Evolutionary conservation across 2,329 filamentous ascomycete species (phyloP).

Genomic region (Amesomyces nigricolor): DNA sequence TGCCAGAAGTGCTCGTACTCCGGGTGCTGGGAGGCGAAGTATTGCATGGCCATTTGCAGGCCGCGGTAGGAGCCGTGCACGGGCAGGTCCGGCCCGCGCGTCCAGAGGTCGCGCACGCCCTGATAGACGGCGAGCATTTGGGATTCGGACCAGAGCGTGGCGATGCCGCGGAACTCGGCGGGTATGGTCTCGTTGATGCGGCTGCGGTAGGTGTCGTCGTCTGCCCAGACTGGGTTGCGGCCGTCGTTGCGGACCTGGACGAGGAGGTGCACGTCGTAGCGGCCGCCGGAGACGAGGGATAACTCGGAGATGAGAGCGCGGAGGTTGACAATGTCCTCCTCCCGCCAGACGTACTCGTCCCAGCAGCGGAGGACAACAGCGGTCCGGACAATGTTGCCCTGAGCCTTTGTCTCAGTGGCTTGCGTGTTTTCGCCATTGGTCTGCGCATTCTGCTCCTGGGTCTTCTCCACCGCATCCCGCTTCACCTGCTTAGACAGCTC

Average conservation of each 20-base stretch:
- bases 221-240: slow-evolving; percentile 70
- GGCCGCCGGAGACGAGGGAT: slow-evolving; percentile 71
- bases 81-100: slow-evolving; percentile 59
- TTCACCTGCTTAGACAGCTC: slow-evolving; percentile 25
- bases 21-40: slow-evolving; percentile 81
- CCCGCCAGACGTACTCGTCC: slow-evolving; percentile 71
- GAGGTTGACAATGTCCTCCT: slow-evolving; percentile 75
- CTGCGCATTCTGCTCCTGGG: neutral
- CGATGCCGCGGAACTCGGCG: slow-evolving; percentile 80
- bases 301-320: slow-evolving; percentile 81
- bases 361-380: slow-evolving; percentile 79
- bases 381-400: slow-evolving; percentile 51
- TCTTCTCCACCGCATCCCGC: slow-evolving; percentile 24
- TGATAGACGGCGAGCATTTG: slow-evolving; percentile 91
- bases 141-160: slow-evolving; percentile 87
- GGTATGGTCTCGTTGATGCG: slow-evolving; percentile 66
- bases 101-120: slow-evolving; percentile 72
- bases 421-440: slow-evolving; percentile 17
- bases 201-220: slow-evolving; percentile 60
- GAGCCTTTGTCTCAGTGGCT: slow-evolving; percentile 25
- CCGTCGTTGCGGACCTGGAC: slow-evolving; percentile 77
- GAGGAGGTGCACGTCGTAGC: slow-evolving; percentile 81
- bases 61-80: slow-evolving; percentile 91
- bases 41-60: slow-evolving; percentile 89
- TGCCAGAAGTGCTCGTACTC: slow-evolving; percentile 93